Evolutionary conservation across 2,329 filamentous ascomycete species (phyloP).

Genomic region (Sclerotinia minor): DNA sequence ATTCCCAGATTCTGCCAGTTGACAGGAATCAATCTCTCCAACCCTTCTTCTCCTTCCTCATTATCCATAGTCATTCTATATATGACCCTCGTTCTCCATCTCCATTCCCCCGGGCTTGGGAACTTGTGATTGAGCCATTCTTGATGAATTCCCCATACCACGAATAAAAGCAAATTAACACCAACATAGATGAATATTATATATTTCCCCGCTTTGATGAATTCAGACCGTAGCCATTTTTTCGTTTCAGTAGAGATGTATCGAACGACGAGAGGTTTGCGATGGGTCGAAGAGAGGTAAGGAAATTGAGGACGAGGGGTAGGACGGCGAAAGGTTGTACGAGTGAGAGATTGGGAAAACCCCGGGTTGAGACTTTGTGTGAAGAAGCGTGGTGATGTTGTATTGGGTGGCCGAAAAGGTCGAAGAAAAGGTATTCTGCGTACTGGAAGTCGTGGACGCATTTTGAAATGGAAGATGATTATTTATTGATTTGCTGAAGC

Average conservation of each 20-base stretch:
- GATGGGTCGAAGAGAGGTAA: slow-evolving; percentile 55
- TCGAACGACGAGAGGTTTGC: slow-evolving; percentile 53
- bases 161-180: slow-evolving; percentile 58
- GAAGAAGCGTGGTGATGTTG: slow-evolving; percentile 50
- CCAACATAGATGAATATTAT: slow-evolving; percentile 66
- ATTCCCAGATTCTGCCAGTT: slow-evolving; percentile 70
- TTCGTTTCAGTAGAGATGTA: slow-evolving; percentile 78
- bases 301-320: slow-evolving; percentile 60
- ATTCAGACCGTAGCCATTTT: slow-evolving; percentile 67
- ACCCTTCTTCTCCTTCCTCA: slow-evolving; percentile 30
- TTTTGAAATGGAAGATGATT: slow-evolving; percentile 20
- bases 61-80: slow-evolving; percentile 55
- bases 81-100: slow-evolving; percentile 65
- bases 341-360: slow-evolving; percentile 37
- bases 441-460: slow-evolving; percentile 41
- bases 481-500: not conserved
- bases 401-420: slow-evolving; percentile 43
- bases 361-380: slow-evolving; percentile 50
- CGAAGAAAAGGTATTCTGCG: slow-evolving; percentile 46
- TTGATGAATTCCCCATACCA: slow-evolving; percentile 67
- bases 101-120: slow-evolving; percentile 84
- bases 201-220: slow-evolving; percentile 68
- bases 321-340: slow-evolving; percentile 24
- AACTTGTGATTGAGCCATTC: slow-evolving; percentile 73
- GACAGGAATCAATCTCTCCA: slow-evolving; percentile 23